Conservation (phyloP, 441 rosid species). For the Eutrema salsugineum region DNA sequence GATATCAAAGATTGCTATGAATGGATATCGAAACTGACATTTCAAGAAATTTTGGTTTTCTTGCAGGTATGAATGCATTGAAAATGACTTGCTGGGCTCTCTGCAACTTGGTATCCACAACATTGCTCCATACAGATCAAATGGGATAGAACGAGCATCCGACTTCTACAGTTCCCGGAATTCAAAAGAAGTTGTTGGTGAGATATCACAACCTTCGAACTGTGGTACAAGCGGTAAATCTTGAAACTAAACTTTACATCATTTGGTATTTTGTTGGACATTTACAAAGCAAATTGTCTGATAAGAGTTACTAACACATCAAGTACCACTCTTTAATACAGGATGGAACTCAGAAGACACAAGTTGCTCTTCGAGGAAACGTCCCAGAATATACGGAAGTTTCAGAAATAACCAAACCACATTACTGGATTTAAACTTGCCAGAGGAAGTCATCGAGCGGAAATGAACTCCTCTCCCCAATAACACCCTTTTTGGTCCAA, state of each 20-base stretch:
- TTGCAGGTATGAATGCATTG: conserved; percentile 64
- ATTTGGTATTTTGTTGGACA: not conserved
- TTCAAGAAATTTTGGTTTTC: not conserved
- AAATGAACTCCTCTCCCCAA: conserved; percentile 1
- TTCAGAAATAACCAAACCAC: not conserved
- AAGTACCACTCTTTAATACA: not conserved
- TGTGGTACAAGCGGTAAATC: conserved; percentile 12
- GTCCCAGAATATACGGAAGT: not conserved
- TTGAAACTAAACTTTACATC: not conserved
- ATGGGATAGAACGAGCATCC: conserved; percentile 47
- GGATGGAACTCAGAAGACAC: conserved; percentile 4
- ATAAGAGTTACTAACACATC: not conserved
- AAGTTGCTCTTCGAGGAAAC: conserved; percentile 21
- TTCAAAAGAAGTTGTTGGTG: not conserved
- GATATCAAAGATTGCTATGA: not conserved
- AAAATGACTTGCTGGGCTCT: conserved; percentile 63
- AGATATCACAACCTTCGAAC: conserved; percentile 1
- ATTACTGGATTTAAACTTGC: conserved; percentile 21
- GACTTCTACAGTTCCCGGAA: conserved; percentile 10
- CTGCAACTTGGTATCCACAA: conserved; percentile 35
- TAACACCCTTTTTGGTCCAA: not conserved
- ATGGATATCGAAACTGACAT: not conserved
- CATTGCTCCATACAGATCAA: conserved; percentile 56
- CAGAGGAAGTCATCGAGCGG: not conserved
- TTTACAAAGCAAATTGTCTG: not conserved